phyloP scores from a whole-genome alignment of 176 grass and related monocot species.

The Paspalum vaginatum region DNA sequence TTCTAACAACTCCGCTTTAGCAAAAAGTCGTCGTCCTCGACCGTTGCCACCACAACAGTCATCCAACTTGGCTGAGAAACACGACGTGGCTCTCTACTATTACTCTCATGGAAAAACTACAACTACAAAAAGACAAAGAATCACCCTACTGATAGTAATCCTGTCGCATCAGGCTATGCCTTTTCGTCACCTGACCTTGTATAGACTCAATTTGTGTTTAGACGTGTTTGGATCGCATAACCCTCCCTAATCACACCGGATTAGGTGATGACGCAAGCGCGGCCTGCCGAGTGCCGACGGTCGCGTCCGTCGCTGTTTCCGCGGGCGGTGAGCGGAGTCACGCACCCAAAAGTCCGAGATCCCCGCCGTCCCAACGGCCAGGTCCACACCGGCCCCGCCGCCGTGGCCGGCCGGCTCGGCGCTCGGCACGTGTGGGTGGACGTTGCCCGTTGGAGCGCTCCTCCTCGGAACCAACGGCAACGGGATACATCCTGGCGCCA shows the following conservation, averaged over 20 bases:
- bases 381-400: neutral
- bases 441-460: neutral
- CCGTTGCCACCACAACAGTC: neutral
- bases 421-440: constrained; percentile 5
- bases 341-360: neutral
- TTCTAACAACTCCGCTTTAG: too few relatives aligned
- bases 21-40: too few relatives aligned
- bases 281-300: neutral
- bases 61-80: neutral
- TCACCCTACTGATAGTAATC: too few relatives aligned
- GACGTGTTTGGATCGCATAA: neutral
- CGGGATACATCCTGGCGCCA: neutral
- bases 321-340: constrained; percentile 31
- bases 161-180: neutral
- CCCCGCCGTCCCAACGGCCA: constrained; percentile 36
- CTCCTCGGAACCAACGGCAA: neutral
- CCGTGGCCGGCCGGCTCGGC: neutral
- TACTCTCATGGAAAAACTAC: too few relatives aligned
- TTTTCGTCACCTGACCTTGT: neutral
- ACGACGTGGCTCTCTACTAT: neutral
- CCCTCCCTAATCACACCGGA: neutral
- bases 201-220: neutral
- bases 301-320: neutral
- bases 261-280: too few relatives aligned
- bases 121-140: too few relatives aligned